Conservation (phyloP, 805 yeast species). For the Jamesozyma jinghongensis region DNA sequence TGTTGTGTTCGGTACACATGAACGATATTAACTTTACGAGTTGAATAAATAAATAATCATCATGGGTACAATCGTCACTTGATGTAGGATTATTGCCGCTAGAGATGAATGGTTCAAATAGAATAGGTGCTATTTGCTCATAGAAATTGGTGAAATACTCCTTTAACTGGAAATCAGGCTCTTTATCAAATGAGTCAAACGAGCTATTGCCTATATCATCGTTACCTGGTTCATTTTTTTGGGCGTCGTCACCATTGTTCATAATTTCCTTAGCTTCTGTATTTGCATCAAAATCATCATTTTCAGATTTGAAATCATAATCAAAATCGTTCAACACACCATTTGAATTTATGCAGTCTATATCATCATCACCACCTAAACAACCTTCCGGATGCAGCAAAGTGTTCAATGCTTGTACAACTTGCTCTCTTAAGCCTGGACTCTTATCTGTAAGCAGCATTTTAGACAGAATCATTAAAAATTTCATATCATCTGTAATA, state of each 20-base stretch:
- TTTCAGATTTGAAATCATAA: conserved; percentile 3
- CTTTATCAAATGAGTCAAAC: conserved; percentile 6
- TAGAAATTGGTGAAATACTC: conserved; percentile 49
- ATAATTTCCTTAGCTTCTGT: neutral
- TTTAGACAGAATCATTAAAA: conserved; percentile 46
- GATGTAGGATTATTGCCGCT: conserved; percentile 16
- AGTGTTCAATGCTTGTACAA: conserved; percentile 71
- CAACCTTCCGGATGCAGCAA: conserved; percentile 51
- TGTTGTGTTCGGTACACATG: conserved; percentile 58
- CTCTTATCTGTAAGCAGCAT: conserved; percentile 54
- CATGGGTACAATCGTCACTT: conserved; percentile 11
- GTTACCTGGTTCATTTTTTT: conserved; percentile 7
- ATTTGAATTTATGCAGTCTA: neutral
- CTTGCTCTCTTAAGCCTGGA: conserved; percentile 70
- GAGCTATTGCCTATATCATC: conserved; percentile 12
- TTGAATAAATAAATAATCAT: conserved; percentile 42
- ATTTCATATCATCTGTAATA: conserved; percentile 43
- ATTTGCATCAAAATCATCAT: neutral
- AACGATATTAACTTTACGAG: conserved; percentile 65
- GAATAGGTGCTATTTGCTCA: conserved; percentile 45
- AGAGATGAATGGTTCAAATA: conserved; percentile 41
- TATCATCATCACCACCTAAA: conserved; percentile 13
- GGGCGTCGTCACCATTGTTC: neutral
- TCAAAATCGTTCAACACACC: conserved; percentile 5
- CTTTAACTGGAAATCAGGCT: conserved; percentile 16